Base-by-base conservation (phyloP, 225 moss, liverwort and hornwort species). In the Physcomitrium patens region DNA sequence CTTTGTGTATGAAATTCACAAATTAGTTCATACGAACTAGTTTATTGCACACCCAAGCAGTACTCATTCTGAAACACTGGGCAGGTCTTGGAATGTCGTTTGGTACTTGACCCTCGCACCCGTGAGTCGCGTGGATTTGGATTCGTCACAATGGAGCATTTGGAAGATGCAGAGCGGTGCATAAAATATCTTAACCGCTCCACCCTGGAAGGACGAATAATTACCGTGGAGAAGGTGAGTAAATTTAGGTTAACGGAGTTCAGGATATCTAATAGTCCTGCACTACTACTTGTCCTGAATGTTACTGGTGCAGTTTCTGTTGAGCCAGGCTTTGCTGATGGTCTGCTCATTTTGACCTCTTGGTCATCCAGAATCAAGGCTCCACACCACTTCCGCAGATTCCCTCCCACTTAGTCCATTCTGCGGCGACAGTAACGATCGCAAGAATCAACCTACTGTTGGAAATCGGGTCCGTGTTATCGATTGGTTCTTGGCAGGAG, bases 281-380 rank as follows among this genome's bases (percentile, higher is more conserved):
- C 65, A 75, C 78, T 87, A 67, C 83, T 68, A 27, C 63, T 86
- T 84, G 47, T 52, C 79, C 67, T 81, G 56, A 45, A 74, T 83
- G 79, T 28, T 86, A 78, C 84, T 82, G 86, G 86, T 89, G 84
- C 80, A 79, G 86, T 84, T 87, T 80, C 75, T 82, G 68, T 81
- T 91, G 79, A 81, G 86, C 77, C 85, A 77, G 85, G 80, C 83
- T 91, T 90, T 94, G 96, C 96, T 96, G 94, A 94, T 91, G 86
- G 88, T 86, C 86, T 89, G 91, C 89, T 73, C 76, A 72, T 77
- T 76, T 91, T 91, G 96, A 96, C 92, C 96, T 88, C 72, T 96
- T 96, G 94, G 94, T 96, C 94, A 94, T 91, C 92, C 94, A 96
- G 96, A 96, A 94, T 91, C 80, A 85, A 87, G 86, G 88, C 92